Evolutionary conservation across 257 asterid species (phyloP).

Genomic region (Gynochthodes officinalis): DNA sequence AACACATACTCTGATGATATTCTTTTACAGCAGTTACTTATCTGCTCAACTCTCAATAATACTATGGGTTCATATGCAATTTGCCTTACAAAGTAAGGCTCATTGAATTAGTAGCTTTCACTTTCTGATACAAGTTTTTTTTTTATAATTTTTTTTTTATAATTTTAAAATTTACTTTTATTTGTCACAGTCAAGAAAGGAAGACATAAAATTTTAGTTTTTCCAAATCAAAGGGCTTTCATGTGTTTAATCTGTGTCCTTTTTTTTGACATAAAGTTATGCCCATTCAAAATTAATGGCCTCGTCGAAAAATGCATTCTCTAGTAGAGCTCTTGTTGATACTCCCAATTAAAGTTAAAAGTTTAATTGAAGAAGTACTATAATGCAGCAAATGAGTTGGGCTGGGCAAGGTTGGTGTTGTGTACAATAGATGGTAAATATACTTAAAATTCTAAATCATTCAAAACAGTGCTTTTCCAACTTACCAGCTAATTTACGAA

Average conservation of each 20-base stretch:
- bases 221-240: background rate
- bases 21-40: background rate
- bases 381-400: no score
- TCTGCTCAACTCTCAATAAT: background rate
- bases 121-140: background rate
- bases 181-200: background rate
- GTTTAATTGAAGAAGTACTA: no score
- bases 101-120: background rate
- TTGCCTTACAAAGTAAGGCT: background rate
- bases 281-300: background rate
- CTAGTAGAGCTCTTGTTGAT: no score
- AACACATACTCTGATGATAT: background rate
- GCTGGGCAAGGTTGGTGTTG: no score
- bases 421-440: background rate
- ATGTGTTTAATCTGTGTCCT: background rate
- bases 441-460: background rate
- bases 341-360: no score
- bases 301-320: no score
- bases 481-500: background rate
- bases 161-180: no score
- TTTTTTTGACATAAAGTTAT: background rate
- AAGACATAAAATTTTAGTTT: background rate
- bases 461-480: background rate
- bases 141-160: background rate
- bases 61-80: background rate